Percentiles rank a stretch among this genome's conserved stretches.
Evolutionary conservation across 495 filamentous ascomycete genomes (phyloP).

Genomic region (Daldinia vernicosa): DNA sequence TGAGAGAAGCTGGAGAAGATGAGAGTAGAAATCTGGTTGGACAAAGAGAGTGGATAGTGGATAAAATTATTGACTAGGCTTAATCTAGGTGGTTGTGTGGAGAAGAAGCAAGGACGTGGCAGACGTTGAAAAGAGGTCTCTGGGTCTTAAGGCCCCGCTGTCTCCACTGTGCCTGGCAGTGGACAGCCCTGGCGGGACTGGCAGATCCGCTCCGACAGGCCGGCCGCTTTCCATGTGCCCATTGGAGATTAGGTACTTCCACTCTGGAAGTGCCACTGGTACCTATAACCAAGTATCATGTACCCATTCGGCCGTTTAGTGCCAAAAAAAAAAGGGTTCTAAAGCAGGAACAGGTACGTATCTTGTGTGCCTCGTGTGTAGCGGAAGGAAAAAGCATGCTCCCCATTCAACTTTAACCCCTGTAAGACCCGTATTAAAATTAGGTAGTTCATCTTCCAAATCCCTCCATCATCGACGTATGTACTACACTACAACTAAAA

Average conservation of each 20-base stretch:
- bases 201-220: constrained; percentile 39
- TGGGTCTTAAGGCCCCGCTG: not conserved
- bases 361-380: constrained; percentile 1
- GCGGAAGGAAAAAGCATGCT: constrained; percentile 24
- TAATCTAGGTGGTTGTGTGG: constrained; percentile 28
- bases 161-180: constrained; percentile 17
- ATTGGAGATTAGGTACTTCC: constrained; percentile 6
- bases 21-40: constrained; percentile 18
- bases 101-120: constrained; percentile 37
- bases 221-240: constrained; percentile 17
- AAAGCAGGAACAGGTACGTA: constrained; percentile 39
- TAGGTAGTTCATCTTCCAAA: constrained; percentile 36
- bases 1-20: not conserved
- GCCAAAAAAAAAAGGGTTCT: constrained; percentile 16
- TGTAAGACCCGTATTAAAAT: constrained; percentile 37
- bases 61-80: constrained; percentile 14
- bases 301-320: not conserved
- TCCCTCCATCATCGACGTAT: constrained; percentile 23
- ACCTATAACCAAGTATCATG: not conserved
- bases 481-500: not conserved
- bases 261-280: not conserved
- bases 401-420: constrained; percentile 15
- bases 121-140: constrained; percentile 19
- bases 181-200: constrained; percentile 19
- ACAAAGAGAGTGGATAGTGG: not conserved